A percentile compares a stretch with the other conserved stretches of the same genome.
Evolutionary conservation across 1,284 basidiomycete genomes (phyloP).

Genomic region (Ganoderma sinense): DNA sequence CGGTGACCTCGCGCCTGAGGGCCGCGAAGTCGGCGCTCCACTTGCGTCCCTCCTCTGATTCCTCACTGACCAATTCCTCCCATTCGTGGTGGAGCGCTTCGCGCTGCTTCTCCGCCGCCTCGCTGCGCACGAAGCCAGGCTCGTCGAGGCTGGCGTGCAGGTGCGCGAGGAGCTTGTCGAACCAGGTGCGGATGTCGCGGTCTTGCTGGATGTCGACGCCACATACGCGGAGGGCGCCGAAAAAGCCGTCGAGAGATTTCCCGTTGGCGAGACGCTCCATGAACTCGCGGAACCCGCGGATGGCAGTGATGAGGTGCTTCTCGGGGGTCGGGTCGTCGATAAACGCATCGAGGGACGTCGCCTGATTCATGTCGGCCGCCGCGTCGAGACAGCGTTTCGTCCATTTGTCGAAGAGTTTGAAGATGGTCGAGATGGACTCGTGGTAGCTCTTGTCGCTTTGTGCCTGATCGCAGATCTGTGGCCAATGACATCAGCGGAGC

Average conservation of each 20-base stretch:
- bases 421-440: conserved; percentile 59
- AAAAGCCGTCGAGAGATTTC: conserved; percentile 53
- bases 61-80: conserved; percentile 52
- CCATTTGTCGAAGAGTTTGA: conserved; percentile 63
- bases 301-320: conserved; percentile 59
- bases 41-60: conserved; percentile 49
- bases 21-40: conserved; percentile 58
- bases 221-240: conserved; percentile 46
- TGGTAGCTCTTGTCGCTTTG: conserved; percentile 65
- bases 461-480: conserved; percentile 67
- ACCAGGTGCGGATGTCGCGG: conserved; percentile 54
- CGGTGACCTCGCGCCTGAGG: conserved; percentile 51
- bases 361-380: conserved; percentile 50
- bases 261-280: conserved; percentile 58
- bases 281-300: conserved; percentile 52
- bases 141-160: conserved; percentile 54
- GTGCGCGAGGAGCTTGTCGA: conserved; percentile 55
- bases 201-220: conserved; percentile 56
- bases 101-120: conserved; percentile 50
- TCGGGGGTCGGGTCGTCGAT: conserved; percentile 65
- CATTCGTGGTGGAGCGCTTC: conserved; percentile 57
- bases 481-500: not conserved
- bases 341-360: conserved; percentile 57
- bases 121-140: conserved; percentile 57
- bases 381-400: conserved; percentile 58